These are phyloP conservation scores for Plasmodium ovale DNA, from an alignment of 169 alveolate species.

Conservation along the genomic window DNA sequence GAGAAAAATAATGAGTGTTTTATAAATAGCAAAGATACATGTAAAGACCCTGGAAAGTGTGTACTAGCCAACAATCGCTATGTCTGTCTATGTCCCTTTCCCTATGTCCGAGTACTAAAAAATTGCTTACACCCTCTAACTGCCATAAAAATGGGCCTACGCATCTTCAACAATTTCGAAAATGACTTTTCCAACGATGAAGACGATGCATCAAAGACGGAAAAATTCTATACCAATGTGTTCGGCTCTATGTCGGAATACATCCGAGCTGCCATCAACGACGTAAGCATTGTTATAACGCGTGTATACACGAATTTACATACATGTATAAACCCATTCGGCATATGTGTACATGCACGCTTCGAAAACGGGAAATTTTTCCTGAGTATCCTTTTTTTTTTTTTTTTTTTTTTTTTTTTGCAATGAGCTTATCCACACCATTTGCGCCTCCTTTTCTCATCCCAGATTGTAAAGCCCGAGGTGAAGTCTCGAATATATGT, in stretches of 20 bases:
- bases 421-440: too few relatives aligned
- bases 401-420: background rate
- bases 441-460: background rate
- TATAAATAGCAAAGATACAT: background rate
- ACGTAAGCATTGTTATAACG: too few relatives aligned
- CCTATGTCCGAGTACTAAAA: constrained; percentile 61
- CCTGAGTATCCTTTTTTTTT: background rate
- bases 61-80: constrained; percentile 38
- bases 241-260: constrained; percentile 73
- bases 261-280: constrained; percentile 32
- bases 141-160: constrained; percentile 36
- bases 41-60: constrained; percentile 66
- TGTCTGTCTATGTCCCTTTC: constrained; percentile 68
- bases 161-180: constrained; percentile 35
- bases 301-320: too few relatives aligned
- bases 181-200: constrained; percentile 33
- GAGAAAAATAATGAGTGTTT: constrained; percentile 74
- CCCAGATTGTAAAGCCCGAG: constrained; percentile 43
- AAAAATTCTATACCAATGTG: constrained; percentile 51
- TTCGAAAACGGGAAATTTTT: too few relatives aligned
- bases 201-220: constrained; percentile 65
- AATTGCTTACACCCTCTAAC: constrained; percentile 63
- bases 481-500: constrained; percentile 38
- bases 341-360: too few relatives aligned
- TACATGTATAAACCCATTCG: too few relatives aligned